Conservation (phyloP, 148 eudicot genomes). For the Arbutus unedo region DNA sequence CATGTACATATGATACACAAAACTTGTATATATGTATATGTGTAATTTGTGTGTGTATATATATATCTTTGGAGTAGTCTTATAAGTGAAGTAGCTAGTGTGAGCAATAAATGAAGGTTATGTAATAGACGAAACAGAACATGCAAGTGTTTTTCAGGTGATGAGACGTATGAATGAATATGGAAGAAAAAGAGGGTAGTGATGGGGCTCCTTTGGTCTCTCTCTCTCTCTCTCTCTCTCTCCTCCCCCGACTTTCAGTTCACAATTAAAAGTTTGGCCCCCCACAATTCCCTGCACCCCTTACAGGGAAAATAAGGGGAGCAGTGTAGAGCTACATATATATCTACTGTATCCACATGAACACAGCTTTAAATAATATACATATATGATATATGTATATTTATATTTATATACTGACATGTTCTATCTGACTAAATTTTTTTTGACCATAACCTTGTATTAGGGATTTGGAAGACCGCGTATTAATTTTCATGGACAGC, state of each 20-base stretch:
- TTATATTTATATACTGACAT: neutral
- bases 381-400: too few relatives aligned
- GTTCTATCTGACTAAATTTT: neutral
- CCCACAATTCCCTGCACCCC: neutral
- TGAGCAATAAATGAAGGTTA: neutral
- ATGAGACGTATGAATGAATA: slow-evolving; percentile 2
- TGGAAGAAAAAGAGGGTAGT: neutral
- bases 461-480: too few relatives aligned
- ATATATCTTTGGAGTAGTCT: neutral
- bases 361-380: too few relatives aligned
- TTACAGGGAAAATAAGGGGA: neutral
- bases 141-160: neutral
- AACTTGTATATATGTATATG: neutral
- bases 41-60: too few relatives aligned
- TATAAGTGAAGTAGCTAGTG: neutral
- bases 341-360: neutral
- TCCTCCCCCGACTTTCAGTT: slow-evolving; percentile 1
- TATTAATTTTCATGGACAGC: neutral
- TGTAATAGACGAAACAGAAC: neutral
- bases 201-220: neutral
- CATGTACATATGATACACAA: neutral
- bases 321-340: neutral
- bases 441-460: neutral
- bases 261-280: neutral
- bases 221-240: neutral